Percentiles rank a stretch among this genome's conserved stretches.
These are phyloP conservation scores for Circinella umbellata DNA, from an alignment of 371 early-diverging fungal species.

Conservation along the genomic window DNA sequence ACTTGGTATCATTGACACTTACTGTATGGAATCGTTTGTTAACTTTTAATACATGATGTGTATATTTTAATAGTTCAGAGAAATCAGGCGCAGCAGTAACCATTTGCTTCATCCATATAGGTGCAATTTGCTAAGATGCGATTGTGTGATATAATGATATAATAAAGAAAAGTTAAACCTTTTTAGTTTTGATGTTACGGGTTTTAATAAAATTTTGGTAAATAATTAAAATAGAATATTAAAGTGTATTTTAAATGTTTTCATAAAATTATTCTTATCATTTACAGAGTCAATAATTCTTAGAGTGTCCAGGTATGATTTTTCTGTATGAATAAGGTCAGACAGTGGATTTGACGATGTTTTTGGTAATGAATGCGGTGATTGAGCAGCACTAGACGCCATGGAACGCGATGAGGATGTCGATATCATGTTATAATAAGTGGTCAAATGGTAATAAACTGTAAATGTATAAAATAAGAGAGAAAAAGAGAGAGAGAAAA, in stretches of 20 bases:
- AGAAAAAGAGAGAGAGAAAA: constrained; percentile 11
- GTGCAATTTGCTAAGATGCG: constrained; percentile 49
- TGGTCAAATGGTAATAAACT: constrained; percentile 5
- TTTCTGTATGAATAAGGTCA: constrained; percentile 58
- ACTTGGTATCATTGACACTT: constrained; percentile 13
- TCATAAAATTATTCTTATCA: not conserved
- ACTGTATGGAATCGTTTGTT: constrained; percentile 56
- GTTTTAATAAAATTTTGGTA: not conserved
- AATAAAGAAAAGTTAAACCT: not conserved
- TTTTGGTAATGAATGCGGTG: not conserved
- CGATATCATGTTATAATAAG: constrained; percentile 19
- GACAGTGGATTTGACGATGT: constrained; percentile 36
- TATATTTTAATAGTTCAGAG: constrained; percentile 42
- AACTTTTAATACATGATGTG: constrained; percentile 44
- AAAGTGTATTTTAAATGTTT: too few species aligned
- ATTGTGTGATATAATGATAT: not conserved
- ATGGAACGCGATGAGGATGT: constrained; percentile 28
- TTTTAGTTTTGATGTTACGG: not conserved
- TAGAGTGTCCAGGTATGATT: constrained; percentile 44
- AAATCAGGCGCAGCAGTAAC: constrained; percentile 54
- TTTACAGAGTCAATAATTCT: constrained; percentile 55
- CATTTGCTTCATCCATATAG: constrained; percentile 56
- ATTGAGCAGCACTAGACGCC: constrained; percentile 17
- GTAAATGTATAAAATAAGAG: constrained; percentile 12
- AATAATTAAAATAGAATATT: not conserved